Evolutionary conservation across 2,329 filamentous ascomycete genomes (phyloP).

Genomic region (Alternaria infectoria): DNA sequence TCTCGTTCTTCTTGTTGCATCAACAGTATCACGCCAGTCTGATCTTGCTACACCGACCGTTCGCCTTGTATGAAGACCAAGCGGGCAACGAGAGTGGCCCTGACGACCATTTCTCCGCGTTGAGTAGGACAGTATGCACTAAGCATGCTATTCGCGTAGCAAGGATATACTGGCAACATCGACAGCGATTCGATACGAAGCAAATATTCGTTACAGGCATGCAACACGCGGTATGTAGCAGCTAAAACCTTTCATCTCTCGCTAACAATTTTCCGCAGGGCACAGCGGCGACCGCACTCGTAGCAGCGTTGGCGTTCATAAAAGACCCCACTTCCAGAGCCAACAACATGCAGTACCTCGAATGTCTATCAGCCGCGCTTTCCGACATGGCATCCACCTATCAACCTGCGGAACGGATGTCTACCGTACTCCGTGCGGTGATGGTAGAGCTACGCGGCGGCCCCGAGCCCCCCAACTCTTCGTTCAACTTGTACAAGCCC

Average conservation of each 20-base stretch:
- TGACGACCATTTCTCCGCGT: slow-evolving; percentile 53
- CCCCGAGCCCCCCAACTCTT: slow-evolving; percentile 10
- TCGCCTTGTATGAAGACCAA: slow-evolving; percentile 58
- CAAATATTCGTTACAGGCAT: slow-evolving; percentile 60
- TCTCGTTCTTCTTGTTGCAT: slow-evolving; percentile 60
- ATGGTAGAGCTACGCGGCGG: slow-evolving; percentile 54
- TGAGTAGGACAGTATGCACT: slow-evolving; percentile 61
- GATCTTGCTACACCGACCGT: slow-evolving; percentile 61
- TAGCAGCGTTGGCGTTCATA: slow-evolving; percentile 54
- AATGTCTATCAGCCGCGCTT: slow-evolving; percentile 60
- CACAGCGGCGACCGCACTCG: slow-evolving; percentile 61
- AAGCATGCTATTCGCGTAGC: slow-evolving; percentile 62
- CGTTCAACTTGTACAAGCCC: slow-evolving; percentile 35
- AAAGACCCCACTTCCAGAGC: slow-evolving; percentile 49
- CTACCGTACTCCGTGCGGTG: slow-evolving; percentile 60
- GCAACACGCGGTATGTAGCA: slow-evolving; percentile 55
- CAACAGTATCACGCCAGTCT: slow-evolving; percentile 63
- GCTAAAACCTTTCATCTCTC: background rate
- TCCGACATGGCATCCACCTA: slow-evolving; percentile 62
- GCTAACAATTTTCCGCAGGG: slow-evolving; percentile 40
- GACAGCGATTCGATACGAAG: slow-evolving; percentile 59
- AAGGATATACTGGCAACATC: slow-evolving; percentile 62
- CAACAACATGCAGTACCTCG: slow-evolving; percentile 58
- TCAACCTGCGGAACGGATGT: slow-evolving; percentile 62
- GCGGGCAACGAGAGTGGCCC: slow-evolving; percentile 43